Base-by-base conservation (phyloP, 257 asterid species). In the Nyctanthes arbortristis region DNA sequence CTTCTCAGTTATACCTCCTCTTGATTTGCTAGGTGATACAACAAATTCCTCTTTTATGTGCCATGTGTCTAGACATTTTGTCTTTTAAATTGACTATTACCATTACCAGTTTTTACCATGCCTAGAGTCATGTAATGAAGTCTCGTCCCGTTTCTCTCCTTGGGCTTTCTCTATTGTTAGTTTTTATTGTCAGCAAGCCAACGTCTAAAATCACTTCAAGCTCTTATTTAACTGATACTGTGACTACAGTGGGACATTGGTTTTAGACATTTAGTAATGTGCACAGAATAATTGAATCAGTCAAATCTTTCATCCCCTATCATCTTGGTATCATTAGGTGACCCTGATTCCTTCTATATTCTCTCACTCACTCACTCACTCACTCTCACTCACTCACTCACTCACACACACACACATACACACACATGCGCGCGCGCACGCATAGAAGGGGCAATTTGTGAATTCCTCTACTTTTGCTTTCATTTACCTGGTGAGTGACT, bases 401-500 rank as follows among this genome's bases (percentile, higher is more conserved):
- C 65, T 25, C 8, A n/a, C n/a, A n/a, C n/a, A n/a, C n/a, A n/a
- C n/a, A n/a, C n/a, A n/a, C n/a, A n/a, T n/a, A n/a, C n/a, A n/a
- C n/a, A n/a, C n/a, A n/a, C n/a, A n/a, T n/a, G n/a, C n/a, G n/a
- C n/a, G n/a, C n/a, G n/a, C n/a, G n/a, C n/a, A n/a, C n/a, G n/a
- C n/a, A n/a, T n/a, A n/a, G n/a, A n/a, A n/a, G n/a, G n/a, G 30
- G 35, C 60, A 32, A 31, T 25, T 73, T 43, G 56, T 45, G 47
- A 27, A 33, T 40, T 73, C 52, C 36, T 61, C 37, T 29, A 14
- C 35, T 29, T 63, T 63, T 12, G 67, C 52, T 35, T 52, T 25
- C 30, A 7, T 7, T 27, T 69, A 65, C 12, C 49, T 67, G 62
- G 66, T 36, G n/a, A 34, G 32, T 54, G 65, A 36, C 61, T 33